These are phyloP conservation scores for Gonapodya prolifera DNA, from an alignment of 192 early-diverging fungal species.

Conservation along the genomic window DNA sequence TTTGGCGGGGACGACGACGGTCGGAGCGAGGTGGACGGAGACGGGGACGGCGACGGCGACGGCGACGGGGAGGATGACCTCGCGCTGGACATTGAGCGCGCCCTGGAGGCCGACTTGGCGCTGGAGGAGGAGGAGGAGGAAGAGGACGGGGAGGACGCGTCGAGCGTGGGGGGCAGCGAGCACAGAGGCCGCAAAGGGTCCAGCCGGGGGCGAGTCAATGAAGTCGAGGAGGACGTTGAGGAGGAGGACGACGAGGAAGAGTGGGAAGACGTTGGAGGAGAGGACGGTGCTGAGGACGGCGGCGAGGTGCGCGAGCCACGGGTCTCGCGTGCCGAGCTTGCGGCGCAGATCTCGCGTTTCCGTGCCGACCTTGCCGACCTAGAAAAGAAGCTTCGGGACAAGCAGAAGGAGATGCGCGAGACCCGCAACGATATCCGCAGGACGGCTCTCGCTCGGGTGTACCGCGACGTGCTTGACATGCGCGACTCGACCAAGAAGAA, in stretches of 20 bases:
- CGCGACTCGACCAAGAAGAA: neutral
- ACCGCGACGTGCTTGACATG: neutral
- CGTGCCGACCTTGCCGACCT: neutral
- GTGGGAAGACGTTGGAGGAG: neutral
- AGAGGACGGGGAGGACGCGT: neutral
- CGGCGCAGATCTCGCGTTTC: neutral
- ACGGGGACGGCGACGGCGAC: neutral
- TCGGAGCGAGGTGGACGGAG: neutral
- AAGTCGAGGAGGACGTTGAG: neutral
- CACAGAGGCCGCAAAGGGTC: neutral
- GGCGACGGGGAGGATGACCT: neutral
- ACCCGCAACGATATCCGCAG: neutral
- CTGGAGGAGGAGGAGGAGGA: neutral
- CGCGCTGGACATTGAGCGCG: neutral
- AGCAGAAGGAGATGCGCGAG: neutral
- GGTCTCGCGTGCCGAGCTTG: neutral
- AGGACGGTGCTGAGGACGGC: neutral
- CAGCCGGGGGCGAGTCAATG: neutral
- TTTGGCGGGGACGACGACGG: neutral
- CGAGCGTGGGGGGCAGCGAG: neutral
- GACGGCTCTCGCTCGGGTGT: neutral
- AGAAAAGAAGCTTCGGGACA: neutral
- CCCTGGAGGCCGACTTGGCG: neutral
- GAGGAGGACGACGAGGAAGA: neutral
- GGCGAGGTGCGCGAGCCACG: neutral